Evolutionary conservation across 73 alveolate species (phyloP).

Genomic region (Breviolum minutum): DNA sequence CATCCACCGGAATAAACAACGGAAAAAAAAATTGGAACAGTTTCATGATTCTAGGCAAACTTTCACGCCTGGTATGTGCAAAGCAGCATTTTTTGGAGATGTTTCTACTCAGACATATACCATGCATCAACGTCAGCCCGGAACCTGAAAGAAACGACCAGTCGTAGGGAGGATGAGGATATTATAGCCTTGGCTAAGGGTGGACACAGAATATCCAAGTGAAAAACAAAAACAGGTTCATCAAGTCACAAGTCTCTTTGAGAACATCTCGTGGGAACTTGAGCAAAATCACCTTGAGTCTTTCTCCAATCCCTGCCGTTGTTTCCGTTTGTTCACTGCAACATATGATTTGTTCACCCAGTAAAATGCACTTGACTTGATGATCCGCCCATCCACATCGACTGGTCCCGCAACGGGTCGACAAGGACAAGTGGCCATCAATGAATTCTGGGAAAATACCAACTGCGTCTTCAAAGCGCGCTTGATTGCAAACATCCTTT

Average conservation of each 20-base stretch:
- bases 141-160: conserved; percentile 91
- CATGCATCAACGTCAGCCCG: too few relatives aligned
- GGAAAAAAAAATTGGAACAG: too few relatives aligned
- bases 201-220: neutral
- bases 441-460: conserved; percentile 95
- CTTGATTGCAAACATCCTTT: conserved; percentile 87
- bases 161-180: conserved; percentile 94
- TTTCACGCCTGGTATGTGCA: too few relatives aligned
- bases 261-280: neutral
- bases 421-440: conserved; percentile 36
- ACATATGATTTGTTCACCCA: too few relatives aligned
- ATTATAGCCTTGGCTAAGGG: conserved; percentile 43
- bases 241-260: neutral
- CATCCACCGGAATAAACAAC: too few relatives aligned
- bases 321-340: neutral
- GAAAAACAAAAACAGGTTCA: neutral
- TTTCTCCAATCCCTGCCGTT: neutral
- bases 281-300: neutral
- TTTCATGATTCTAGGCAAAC: too few relatives aligned
- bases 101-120: too few relatives aligned
- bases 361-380: neutral
- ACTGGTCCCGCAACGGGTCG: neutral
- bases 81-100: too few relatives aligned
- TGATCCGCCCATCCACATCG: neutral
- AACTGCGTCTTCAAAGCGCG: conserved; percentile 95